phyloP scores from a whole-genome alignment of 441 rosid genomes.

The Eutrema salsugineum region DNA sequence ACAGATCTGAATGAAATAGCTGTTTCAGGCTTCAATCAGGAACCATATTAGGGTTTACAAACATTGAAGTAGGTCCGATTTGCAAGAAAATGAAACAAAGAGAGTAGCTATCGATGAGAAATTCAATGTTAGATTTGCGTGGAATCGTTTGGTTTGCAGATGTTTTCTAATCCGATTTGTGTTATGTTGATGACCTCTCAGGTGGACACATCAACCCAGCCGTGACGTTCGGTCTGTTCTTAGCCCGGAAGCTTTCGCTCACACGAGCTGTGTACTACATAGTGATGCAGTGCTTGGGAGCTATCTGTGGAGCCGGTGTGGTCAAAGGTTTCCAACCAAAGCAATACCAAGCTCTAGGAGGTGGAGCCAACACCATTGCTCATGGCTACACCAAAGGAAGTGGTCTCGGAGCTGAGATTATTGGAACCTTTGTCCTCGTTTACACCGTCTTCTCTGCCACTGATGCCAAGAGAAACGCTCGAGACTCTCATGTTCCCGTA shows the following conservation, averaged over 20 bases:
- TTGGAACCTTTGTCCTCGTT: slow-evolving; percentile 51
- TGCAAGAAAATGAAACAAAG: background rate
- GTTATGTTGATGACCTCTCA: slow-evolving; percentile 6
- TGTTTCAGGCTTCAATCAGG: background rate
- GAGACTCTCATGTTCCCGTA: slow-evolving; percentile 60
- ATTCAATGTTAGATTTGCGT: background rate
- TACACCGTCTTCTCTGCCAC: slow-evolving; percentile 55
- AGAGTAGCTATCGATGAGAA: background rate
- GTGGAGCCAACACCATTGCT: slow-evolving; percentile 44
- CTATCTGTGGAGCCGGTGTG: slow-evolving; percentile 48
- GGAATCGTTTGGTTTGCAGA: background rate
- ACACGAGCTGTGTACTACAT: slow-evolving; percentile 46
- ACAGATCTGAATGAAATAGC: background rate
- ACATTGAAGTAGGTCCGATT: background rate
- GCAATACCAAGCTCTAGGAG: slow-evolving; percentile 37
- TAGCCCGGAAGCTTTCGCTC: slow-evolving; percentile 44
- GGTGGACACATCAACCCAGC: slow-evolving; percentile 61
- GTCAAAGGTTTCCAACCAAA: slow-evolving; percentile 43
- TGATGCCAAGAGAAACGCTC: slow-evolving; percentile 52
- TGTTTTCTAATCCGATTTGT: background rate
- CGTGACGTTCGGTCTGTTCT: slow-evolving; percentile 44
- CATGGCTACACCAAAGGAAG: slow-evolving; percentile 45
- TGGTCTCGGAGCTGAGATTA: slow-evolving; percentile 49
- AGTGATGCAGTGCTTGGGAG: slow-evolving; percentile 55
- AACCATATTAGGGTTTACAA: background rate